These are phyloP conservation scores for Yamadazyma olivae DNA, from an alignment of 805 yeast species.

Conservation along the genomic window DNA sequence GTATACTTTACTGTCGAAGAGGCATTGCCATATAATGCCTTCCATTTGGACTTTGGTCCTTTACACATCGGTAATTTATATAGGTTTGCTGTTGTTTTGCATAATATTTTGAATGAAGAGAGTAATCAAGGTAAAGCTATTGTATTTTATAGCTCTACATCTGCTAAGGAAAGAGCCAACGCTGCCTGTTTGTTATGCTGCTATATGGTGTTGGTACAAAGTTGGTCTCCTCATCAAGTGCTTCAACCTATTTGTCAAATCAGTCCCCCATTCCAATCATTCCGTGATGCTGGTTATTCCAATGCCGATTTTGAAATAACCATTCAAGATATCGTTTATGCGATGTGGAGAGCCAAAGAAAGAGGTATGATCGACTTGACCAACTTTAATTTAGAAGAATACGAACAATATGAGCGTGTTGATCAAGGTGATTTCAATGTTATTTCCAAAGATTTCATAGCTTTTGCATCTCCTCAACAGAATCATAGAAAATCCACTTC, in stretches of 20 bases:
- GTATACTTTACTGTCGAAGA: constrained; percentile 93
- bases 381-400: constrained; percentile 84
- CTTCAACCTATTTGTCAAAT: constrained; percentile 90
- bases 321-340: constrained; percentile 93
- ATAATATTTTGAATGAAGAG: constrained; percentile 84
- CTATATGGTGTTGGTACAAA: constrained; percentile 91
- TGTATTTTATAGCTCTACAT: constrained; percentile 82
- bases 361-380: constrained; percentile 84
- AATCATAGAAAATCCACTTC: constrained; percentile 38
- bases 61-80: constrained; percentile 89
- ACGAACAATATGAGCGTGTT: constrained; percentile 91
- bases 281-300: constrained; percentile 96
- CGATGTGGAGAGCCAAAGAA: constrained; percentile 97
- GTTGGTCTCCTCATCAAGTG: constrained; percentile 98
- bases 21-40: constrained; percentile 87
- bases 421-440: constrained; percentile 96
- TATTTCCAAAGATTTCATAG: constrained; percentile 89
- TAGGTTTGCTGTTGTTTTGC: constrained; percentile 91
- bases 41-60: constrained; percentile 96
- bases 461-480: constrained; percentile 96
- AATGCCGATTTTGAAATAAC: constrained; percentile 91
- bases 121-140: constrained; percentile 84
- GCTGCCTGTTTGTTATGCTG: constrained; percentile 94
- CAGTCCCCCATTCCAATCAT: constrained; percentile 91
- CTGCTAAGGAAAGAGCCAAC: constrained; percentile 80